Conservation (phyloP, 805 yeast species). For the Saturnispora galanensis region DNA sequence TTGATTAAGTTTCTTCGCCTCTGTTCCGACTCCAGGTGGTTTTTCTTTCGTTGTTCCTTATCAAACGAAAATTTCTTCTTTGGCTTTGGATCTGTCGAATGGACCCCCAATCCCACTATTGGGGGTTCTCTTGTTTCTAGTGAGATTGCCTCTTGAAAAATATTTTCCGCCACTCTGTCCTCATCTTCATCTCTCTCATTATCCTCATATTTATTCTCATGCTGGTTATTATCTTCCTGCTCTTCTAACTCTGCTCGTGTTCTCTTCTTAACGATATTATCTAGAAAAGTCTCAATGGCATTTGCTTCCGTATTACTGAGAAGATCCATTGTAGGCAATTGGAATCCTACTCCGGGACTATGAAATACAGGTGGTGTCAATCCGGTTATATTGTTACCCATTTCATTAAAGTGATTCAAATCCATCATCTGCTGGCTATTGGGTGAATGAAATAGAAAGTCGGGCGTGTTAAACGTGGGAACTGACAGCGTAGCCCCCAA, state of each 20-base stretch:
- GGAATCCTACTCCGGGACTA: neutral
- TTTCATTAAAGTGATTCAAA: too few relatives aligned
- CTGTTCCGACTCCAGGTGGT: slow-evolving; percentile 32
- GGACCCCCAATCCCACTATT: too few relatives aligned
- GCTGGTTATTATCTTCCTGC: neutral
- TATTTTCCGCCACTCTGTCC: neutral
- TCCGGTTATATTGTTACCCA: too few relatives aligned
- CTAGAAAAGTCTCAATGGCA: slow-evolving; percentile 28
- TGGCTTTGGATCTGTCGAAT: too few relatives aligned
- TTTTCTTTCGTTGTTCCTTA: slow-evolving; percentile 26
- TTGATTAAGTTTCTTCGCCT: slow-evolving; percentile 29
- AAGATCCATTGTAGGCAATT: slow-evolving; percentile 16
- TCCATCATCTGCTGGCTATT: too few relatives aligned
- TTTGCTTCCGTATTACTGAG: slow-evolving; percentile 27
- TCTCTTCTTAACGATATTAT: slow-evolving; percentile 27
- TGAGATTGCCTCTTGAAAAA: neutral
- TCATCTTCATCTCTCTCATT: neutral
- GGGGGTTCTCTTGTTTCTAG: too few relatives aligned
- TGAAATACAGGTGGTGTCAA: neutral
- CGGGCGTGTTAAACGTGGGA: too few relatives aligned
- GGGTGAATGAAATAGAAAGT: too few relatives aligned
- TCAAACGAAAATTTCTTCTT: slow-evolving; percentile 14
- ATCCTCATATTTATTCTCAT: neutral
- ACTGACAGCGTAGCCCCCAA: too few relatives aligned
- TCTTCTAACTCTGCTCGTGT: neutral